A percentile compares a stretch with the other conserved stretches of the same genome.
Conservation (phyloP, 2,329 filamentous ascomycete species). For the Phyllosticta citribraziliensis region DNA sequence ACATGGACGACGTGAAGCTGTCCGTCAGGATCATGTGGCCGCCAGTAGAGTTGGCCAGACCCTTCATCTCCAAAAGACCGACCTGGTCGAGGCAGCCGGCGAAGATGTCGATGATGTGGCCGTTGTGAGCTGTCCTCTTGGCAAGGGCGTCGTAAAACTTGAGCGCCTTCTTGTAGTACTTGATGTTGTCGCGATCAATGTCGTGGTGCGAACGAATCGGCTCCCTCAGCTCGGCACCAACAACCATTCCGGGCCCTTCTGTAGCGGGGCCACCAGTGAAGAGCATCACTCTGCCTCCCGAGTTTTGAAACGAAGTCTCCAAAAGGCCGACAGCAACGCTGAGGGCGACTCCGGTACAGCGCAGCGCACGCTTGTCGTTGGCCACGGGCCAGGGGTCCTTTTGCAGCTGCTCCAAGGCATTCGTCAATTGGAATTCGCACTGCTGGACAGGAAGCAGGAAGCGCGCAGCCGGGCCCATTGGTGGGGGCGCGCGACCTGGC, state of each 20-base stretch:
- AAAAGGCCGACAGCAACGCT: conserved; percentile 88
- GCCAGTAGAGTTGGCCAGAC: conserved; percentile 87
- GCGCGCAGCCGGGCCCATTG: conserved; percentile 71
- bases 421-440: conserved; percentile 95
- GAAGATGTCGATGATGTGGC: conserved; percentile 95
- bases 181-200: conserved; percentile 97
- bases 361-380: conserved; percentile 78
- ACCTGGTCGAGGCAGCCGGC: conserved; percentile 96
- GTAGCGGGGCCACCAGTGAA: conserved; percentile 93
- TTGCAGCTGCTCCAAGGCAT: conserved; percentile 87
- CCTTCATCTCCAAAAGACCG: conserved; percentile 95
- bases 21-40: conserved; percentile 98
- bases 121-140: conserved; percentile 90
- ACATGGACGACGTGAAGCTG: conserved; percentile 98
- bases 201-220: conserved; percentile 97
- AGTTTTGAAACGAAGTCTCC: conserved; percentile 91
- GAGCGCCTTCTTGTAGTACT: conserved; percentile 98
- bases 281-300: conserved; percentile 91
- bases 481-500: conserved; percentile 62
- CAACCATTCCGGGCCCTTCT: conserved; percentile 93
- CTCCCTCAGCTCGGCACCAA: conserved; percentile 89
- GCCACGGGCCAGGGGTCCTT: conserved; percentile 97
- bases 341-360: conserved; percentile 92
- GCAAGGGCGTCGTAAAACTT: conserved; percentile 97
- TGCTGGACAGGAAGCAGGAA: conserved; percentile 92